phyloP scores from a whole-genome alignment of 2,329 filamentous ascomycete genomes.

The Colletotrichum filicis region DNA sequence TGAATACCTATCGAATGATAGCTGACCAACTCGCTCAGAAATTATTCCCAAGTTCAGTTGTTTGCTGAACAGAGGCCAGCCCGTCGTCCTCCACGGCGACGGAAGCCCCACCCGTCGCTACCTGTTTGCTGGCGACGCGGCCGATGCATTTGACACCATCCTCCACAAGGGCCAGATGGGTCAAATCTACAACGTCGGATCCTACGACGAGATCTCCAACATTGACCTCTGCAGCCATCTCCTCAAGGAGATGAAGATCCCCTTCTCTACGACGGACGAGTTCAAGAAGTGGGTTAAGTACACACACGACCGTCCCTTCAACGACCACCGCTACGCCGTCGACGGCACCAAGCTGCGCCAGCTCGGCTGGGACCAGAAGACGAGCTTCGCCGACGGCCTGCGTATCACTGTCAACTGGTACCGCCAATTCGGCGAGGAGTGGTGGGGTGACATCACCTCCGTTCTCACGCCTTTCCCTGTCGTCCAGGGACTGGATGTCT shows the following conservation, averaged over 20 bases:
- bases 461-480: constrained; percentile 76
- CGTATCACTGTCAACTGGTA: constrained; percentile 78
- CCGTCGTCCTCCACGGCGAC: constrained; percentile 80
- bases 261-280: constrained; percentile 60
- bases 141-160: constrained; percentile 86
- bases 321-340: constrained; percentile 79
- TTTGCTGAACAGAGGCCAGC: constrained; percentile 72
- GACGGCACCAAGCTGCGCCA: constrained; percentile 74
- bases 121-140: constrained; percentile 82
- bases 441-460: constrained; percentile 79
- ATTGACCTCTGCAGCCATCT: constrained; percentile 74
- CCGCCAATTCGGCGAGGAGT: constrained; percentile 69
- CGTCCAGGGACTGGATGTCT: constrained; percentile 64
- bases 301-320: constrained; percentile 82
- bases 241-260: constrained; percentile 70
- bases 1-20: no score
- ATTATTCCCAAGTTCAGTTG: constrained; percentile 87
- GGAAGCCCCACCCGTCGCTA: constrained; percentile 81
- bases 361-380: constrained; percentile 78
- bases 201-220: constrained; percentile 82
- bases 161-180: constrained; percentile 80
- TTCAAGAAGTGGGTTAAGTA: constrained; percentile 76
- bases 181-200: constrained; percentile 86
- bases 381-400: constrained; percentile 71
- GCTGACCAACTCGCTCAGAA: constrained; percentile 59